Evolutionary conservation across 2,329 filamentous ascomycete genomes (phyloP).

Genomic region (Nemania sp.): DNA sequence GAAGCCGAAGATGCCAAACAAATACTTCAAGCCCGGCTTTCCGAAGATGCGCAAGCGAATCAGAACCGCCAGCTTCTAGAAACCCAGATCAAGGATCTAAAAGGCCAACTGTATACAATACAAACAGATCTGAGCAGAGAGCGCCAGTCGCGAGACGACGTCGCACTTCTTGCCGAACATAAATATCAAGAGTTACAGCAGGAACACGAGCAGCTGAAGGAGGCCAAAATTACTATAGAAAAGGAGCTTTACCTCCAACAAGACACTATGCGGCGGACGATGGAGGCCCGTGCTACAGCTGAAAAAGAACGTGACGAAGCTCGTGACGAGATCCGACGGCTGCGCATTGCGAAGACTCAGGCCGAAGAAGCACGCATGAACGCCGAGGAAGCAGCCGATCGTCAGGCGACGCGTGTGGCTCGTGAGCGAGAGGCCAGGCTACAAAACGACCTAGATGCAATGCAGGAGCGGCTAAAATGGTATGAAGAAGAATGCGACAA

Average conservation of each 20-base stretch:
- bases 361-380: slow-evolving; percentile 84
- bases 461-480: slow-evolving; percentile 74
- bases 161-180: slow-evolving; percentile 86
- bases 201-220: slow-evolving; percentile 84
- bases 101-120: slow-evolving; percentile 79
- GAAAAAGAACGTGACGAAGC: slow-evolving; percentile 90
- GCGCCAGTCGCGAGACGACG: slow-evolving; percentile 90
- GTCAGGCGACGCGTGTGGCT: slow-evolving; percentile 74
- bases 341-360: slow-evolving; percentile 81
- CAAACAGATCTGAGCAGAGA: slow-evolving; percentile 90
- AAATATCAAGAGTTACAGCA: slow-evolving; percentile 81
- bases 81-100: slow-evolving; percentile 83
- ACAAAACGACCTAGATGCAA: slow-evolving; percentile 77
- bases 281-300: slow-evolving; percentile 75
- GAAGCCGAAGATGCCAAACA: slow-evolving; percentile 88
- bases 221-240: slow-evolving; percentile 95
- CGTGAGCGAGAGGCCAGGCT: slow-evolving; percentile 79
- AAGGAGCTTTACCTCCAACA: slow-evolving; percentile 97
- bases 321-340: slow-evolving; percentile 78
- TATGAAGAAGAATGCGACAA: slow-evolving; percentile 78
- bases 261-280: slow-evolving; percentile 83
- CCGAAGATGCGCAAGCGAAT: slow-evolving; percentile 83
- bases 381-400: slow-evolving; percentile 79
- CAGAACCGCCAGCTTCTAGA: slow-evolving; percentile 83
- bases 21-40: slow-evolving; percentile 83